phyloP scores from a whole-genome alignment of 2,329 filamentous ascomycete species.

The Colletotrichum sp. region DNA sequence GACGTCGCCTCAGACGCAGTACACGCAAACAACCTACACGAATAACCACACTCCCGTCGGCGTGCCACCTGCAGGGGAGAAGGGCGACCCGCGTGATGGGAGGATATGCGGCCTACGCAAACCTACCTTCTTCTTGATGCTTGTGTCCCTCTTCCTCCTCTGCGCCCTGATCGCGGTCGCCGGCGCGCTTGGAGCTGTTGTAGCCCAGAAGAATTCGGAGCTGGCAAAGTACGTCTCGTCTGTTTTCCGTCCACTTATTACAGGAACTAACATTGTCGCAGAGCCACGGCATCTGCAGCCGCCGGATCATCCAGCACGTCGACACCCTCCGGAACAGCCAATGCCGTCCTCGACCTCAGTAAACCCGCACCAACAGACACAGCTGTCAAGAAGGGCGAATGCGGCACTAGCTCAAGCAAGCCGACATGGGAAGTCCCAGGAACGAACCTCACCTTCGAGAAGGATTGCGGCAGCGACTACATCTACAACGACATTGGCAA shows the following conservation, averaged over 20 bases:
- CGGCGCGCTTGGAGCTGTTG: neutral
- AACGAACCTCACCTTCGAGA: slow-evolving; percentile 13
- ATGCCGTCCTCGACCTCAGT: neutral
- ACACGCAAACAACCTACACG: neutral
- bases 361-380: slow-evolving; percentile 12
- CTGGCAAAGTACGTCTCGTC: neutral
- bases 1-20: neutral
- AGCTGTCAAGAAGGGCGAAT: neutral
- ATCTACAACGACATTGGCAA: slow-evolving; percentile 12
- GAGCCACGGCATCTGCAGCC: neutral
- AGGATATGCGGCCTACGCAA: slow-evolving; percentile 14
- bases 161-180: neutral
- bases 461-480: slow-evolving; percentile 17
- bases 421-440: slow-evolving; percentile 11
- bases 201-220: slow-evolving; percentile 2
- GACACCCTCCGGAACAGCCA: neutral
- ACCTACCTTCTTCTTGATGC: slow-evolving; percentile 1
- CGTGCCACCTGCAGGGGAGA: neutral
- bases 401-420: neutral
- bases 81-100: neutral
- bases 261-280: neutral
- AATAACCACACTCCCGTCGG: neutral
- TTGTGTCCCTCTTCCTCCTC: neutral
- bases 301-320: neutral
- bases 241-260: neutral